Evolutionary conservation across 2,329 filamentous ascomycete species (phyloP), one percentile per base, ranked within the genome.

Genomic region (Cercospora beticola): DNA sequence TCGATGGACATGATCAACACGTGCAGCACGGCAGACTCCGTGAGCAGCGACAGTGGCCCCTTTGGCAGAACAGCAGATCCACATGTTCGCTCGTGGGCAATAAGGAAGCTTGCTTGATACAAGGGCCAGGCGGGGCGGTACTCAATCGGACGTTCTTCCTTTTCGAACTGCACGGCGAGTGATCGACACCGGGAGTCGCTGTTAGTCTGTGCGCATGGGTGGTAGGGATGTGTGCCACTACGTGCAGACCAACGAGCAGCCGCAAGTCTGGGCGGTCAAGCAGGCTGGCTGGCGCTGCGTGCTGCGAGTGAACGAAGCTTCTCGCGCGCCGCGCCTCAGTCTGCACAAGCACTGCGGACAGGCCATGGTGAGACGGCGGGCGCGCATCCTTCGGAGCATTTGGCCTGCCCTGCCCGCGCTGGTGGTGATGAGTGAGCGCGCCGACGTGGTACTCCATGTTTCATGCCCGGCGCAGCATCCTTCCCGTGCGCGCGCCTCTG

Each of bases 71-170:
- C 58, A 72, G 65, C 63, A 66, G 72, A 70, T 73, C 70, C 74
- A 73, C 74, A 68, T 66, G 68, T 69, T 72, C 66, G 69, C 63
- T 71, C 63, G 71, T 68, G 68, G 72, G 71, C 70, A 69, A 73
- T 70, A 57, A 70, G 64, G 65, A 71, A 65, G 68, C 68, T 69
- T 73, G 73, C 72, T 74, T 72, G 57, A 67, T 68, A 75, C 70
- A 66, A 71, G 73, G 70, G 71, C 57, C 36, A 61, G 57, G 69
- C 68, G 65, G 67, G 64, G 66, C 70, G 75, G 74, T 76, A 75
- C 73, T 75, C 74, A 75, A 77, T 75, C 75, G 75, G 75, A 76
- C 70, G 33, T 75, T 66, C 71, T 76, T 68, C 75, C 74, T 68
- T 69, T 76, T 76, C 67, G 65, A 73, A 72, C 46, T 65, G 65